A percentile compares a stretch with the other conserved stretches of the same genome.
These are phyloP conservation scores for Amanita inopinata DNA, from an alignment of 768 basidiomycete genomes.

Conservation along the genomic window DNA sequence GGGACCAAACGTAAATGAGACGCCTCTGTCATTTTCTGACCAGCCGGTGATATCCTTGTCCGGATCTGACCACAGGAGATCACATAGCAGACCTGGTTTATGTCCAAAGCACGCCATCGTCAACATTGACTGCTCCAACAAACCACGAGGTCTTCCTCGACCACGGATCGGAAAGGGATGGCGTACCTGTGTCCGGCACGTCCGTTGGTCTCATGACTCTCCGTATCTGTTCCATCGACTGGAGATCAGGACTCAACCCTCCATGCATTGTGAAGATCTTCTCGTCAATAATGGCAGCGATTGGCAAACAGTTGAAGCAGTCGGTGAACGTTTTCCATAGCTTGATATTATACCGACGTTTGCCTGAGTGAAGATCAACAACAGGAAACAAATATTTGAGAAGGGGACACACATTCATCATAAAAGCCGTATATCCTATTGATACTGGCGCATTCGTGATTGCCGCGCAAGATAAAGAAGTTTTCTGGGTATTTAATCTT, in stretches of 20 bases:
- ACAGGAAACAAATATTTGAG: conserved; percentile 5
- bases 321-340: conserved; percentile 99
- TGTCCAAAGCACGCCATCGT: too few species aligned
- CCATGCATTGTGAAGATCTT: conserved; percentile 99
- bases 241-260: conserved; percentile 91
- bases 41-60: conserved; percentile 99
- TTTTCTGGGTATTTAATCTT: conserved; percentile 99
- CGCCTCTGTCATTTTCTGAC: conserved; percentile 98
- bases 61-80: conserved; percentile 97
- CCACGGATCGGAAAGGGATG: background rate
- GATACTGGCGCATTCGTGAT: conserved; percentile 99
- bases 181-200: conserved; percentile 91
- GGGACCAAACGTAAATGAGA: conserved; percentile 97
- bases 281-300: conserved; percentile 99
- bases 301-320: conserved; percentile 98
- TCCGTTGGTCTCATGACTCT: conserved; percentile 98
- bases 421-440: conserved; percentile 99
- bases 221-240: conserved; percentile 99
- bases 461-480: conserved; percentile 98
- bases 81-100: conserved; percentile 91
- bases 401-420: conserved; percentile 80
- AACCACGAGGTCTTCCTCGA: too few species aligned
- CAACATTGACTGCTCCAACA: too few species aligned
- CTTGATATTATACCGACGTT: conserved; percentile 99
- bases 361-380: conserved; percentile 47